Percentiles rank a stretch among this genome's conserved stretches.
Evolutionary conservation across 352 stramenopile species (phyloP).

Genomic region (Pythium apleroticum): DNA sequence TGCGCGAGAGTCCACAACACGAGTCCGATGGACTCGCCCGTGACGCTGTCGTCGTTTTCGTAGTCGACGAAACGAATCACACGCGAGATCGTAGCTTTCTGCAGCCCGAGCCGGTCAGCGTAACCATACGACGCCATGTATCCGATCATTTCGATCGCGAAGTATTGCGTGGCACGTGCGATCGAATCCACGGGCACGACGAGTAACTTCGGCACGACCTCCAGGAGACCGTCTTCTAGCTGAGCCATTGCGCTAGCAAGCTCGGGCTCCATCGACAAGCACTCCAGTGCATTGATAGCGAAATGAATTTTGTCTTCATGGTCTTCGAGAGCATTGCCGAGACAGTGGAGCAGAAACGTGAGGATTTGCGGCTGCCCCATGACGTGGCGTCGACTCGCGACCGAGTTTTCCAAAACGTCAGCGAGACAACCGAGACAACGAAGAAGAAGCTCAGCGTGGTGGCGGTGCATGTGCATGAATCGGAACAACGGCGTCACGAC

Average conservation of each 20-base stretch:
- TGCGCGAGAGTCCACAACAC: slow-evolving; percentile 48
- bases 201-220: slow-evolving; percentile 40
- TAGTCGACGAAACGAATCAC: slow-evolving; percentile 52
- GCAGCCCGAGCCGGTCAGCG: slow-evolving; percentile 35
- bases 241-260: slow-evolving; percentile 35
- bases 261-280: slow-evolving; percentile 55
- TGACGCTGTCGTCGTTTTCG: slow-evolving; percentile 30
- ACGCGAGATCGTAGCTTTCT: slow-evolving; percentile 30
- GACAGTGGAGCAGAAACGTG: slow-evolving; percentile 47
- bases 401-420: slow-evolving; percentile 52
- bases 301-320: slow-evolving; percentile 37
- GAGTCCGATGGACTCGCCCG: slow-evolving; percentile 32
- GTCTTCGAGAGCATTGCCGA: slow-evolving; percentile 31
- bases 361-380: slow-evolving; percentile 31
- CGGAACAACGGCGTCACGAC: slow-evolving; percentile 56
- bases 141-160: slow-evolving; percentile 60
- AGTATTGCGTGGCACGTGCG: slow-evolving; percentile 46
- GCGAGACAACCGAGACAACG: slow-evolving; percentile 45
- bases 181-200: slow-evolving; percentile 26
- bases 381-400: slow-evolving; percentile 40
- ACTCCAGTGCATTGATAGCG: slow-evolving; percentile 49
- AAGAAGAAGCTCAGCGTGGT: slow-evolving; percentile 34
- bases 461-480: slow-evolving; percentile 47
- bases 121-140: slow-evolving; percentile 64
- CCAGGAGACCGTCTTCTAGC: slow-evolving; percentile 25